Conservation (phyloP, 202 grass and related monocot species). For the Schoenoplectus tabernaemontani region DNA sequence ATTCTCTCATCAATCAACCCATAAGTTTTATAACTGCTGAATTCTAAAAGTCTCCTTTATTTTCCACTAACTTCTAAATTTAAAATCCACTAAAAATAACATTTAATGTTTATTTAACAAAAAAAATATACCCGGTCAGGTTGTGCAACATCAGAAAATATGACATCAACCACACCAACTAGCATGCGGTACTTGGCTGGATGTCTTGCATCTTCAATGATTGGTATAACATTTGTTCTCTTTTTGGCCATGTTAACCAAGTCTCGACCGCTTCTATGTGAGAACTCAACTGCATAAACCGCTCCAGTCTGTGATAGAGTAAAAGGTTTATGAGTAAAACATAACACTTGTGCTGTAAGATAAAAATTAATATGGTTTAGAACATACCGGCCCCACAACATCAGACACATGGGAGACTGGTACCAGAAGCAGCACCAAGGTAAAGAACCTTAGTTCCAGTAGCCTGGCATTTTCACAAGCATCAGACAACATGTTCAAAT, state of each 20-base stretch:
- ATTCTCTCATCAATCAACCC: no score
- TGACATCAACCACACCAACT: conserved; percentile 97
- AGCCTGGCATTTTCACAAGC: conserved; percentile 27
- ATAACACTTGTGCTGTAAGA: neutral
- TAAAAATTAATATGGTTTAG: neutral
- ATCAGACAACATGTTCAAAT: neutral
- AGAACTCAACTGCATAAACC: conserved; percentile 96
- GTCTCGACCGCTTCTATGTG: conserved; percentile 85
- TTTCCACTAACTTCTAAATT: no score
- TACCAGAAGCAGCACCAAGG: conserved; percentile 81
- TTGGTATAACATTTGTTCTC: conserved; percentile 91
- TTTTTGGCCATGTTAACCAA: conserved; percentile 99
- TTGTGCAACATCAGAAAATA: conserved; percentile 98
- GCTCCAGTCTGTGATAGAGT: conserved; percentile 41
- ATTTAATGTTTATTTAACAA: no score
- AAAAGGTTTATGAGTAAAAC: neutral
- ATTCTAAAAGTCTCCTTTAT: no score
- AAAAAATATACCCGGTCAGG: conserved; percentile 80
- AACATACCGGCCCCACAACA: conserved; percentile 70
- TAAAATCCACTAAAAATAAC: no score
- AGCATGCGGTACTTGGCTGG: conserved; percentile 80
- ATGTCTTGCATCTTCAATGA: conserved; percentile 93
- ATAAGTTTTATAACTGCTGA: no score
- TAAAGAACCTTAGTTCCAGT: conserved; percentile 70
- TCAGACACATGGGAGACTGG: conserved; percentile 90